Evolutionary conservation across 2,329 filamentous ascomycete genomes (phyloP).

Genomic region (Fusarium annulatum): DNA sequence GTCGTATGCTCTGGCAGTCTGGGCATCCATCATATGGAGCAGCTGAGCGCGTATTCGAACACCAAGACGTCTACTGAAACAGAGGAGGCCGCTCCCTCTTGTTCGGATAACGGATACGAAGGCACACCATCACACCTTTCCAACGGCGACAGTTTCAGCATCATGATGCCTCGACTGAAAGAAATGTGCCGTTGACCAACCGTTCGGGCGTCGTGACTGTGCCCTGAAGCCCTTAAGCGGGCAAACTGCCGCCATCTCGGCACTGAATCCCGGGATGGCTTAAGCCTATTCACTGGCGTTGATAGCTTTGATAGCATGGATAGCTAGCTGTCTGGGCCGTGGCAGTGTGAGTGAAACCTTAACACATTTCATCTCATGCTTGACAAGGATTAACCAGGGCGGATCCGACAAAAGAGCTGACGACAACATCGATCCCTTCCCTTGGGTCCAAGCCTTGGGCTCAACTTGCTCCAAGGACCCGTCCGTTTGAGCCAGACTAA

Average conservation of each 20-base stretch:
- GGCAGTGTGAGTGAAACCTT: slow-evolving; percentile 35
- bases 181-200: slow-evolving; percentile 2
- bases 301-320: not conserved
- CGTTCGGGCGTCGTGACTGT: not conserved
- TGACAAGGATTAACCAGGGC: slow-evolving; percentile 10
- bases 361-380: slow-evolving; percentile 4
- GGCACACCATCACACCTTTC: not conserved
- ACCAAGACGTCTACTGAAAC: slow-evolving; percentile 5
- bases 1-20: not conserved
- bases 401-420: slow-evolving; percentile 24
- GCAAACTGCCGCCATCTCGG: not conserved
- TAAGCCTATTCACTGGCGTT: not conserved
- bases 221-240: not conserved
- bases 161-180: slow-evolving; percentile 13
- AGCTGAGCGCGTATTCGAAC: slow-evolving; percentile 13
- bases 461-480: not conserved
- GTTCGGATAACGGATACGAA: not conserved
- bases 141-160: slow-evolving; percentile 16
- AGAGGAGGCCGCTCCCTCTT: not conserved
- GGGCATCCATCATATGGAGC: not conserved
- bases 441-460: not conserved
- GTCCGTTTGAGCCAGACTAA: not conserved
- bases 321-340: not conserved
- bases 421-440: slow-evolving; percentile 11
- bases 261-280: slow-evolving; percentile 2